These are phyloP conservation scores for Vachellia pachyceras DNA, from an alignment of 306 rosid species.

Conservation along the genomic window DNA sequence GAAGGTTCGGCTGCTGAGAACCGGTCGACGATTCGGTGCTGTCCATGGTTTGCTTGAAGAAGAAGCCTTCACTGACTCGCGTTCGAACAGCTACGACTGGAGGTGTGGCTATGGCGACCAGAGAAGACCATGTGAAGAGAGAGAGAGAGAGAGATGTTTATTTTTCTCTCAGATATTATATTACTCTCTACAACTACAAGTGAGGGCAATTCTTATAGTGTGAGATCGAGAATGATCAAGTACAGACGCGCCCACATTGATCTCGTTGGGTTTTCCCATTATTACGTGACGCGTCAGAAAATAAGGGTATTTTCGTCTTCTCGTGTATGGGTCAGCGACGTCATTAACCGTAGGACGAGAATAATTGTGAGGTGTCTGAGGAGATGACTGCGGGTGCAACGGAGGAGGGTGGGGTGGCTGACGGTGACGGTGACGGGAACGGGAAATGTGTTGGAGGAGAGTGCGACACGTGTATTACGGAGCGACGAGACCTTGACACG, in stretches of 20 bases:
- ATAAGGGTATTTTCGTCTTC: slow-evolving; percentile 23
- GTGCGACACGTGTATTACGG: slow-evolving; percentile 35
- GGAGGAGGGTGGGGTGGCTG: slow-evolving; percentile 41
- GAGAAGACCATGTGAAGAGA: slow-evolving; percentile 15
- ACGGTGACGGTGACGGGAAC: slow-evolving; percentile 53
- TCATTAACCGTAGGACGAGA: neutral
- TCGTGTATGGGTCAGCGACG: fast-evolving
- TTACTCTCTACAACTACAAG: too few species aligned
- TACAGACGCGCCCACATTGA: neutral
- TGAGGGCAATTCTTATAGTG: slow-evolving; percentile 28
- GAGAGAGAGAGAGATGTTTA: neutral
- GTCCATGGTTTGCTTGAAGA: slow-evolving; percentile 54
- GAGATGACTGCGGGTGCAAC: slow-evolving; percentile 29
- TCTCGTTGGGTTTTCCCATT: neutral
- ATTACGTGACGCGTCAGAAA: neutral
- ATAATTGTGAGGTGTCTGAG: neutral
- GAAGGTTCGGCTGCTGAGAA: slow-evolving; percentile 65
- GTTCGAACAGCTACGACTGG: neutral
- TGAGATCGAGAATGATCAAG: neutral
- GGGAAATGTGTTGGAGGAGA: slow-evolving; percentile 37
- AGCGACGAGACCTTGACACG: too few species aligned
- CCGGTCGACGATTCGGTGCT: slow-evolving; percentile 64
- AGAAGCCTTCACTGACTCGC: neutral
- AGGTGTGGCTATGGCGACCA: slow-evolving; percentile 6
- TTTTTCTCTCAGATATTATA: neutral